phyloP scores from a whole-genome alignment of 2,329 filamentous ascomycete genomes.

The Ascosphaera apis region DNA sequence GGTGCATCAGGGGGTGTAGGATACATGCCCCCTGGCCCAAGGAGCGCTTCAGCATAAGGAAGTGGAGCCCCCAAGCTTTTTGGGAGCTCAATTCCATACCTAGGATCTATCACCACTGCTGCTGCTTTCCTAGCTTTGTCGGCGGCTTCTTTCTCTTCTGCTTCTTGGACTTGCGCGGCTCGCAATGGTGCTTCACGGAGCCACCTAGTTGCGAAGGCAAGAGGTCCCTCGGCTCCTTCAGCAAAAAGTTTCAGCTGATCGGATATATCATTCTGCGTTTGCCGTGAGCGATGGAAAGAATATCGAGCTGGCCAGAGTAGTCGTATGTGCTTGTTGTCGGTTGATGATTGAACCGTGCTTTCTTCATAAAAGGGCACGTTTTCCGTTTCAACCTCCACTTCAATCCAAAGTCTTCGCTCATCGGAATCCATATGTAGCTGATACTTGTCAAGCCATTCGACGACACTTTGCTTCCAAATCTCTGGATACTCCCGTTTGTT shows the following conservation, averaged over 20 bases:
- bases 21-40: conserved; percentile 11
- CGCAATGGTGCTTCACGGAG: conserved; percentile 10
- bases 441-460: conserved; percentile 16
- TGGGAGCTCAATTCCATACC: conserved; percentile 1
- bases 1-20: conserved; percentile 30
- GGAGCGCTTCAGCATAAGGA: neutral
- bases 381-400: conserved; percentile 13
- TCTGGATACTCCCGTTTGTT: conserved; percentile 7
- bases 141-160: conserved; percentile 3
- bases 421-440: conserved; percentile 12
- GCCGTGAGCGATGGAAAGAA: conserved; percentile 17
- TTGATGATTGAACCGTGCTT: neutral
- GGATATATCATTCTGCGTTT: conserved; percentile 5
- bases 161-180: conserved; percentile 4
- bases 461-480: conserved; percentile 16
- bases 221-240: conserved; percentile 13
- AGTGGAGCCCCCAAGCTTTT: neutral
- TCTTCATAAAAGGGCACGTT: neutral
- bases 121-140: neutral
- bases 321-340: conserved; percentile 9
- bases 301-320: conserved; percentile 23
- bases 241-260: conserved; percentile 6
- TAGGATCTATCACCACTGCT: neutral
- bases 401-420: conserved; percentile 16
- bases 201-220: conserved; percentile 22